Evolutionary conservation across 108 stramenopile species (phyloP), one percentile per base, ranked within the genome.

Genomic region (Discostella stelligeroides): DNA sequence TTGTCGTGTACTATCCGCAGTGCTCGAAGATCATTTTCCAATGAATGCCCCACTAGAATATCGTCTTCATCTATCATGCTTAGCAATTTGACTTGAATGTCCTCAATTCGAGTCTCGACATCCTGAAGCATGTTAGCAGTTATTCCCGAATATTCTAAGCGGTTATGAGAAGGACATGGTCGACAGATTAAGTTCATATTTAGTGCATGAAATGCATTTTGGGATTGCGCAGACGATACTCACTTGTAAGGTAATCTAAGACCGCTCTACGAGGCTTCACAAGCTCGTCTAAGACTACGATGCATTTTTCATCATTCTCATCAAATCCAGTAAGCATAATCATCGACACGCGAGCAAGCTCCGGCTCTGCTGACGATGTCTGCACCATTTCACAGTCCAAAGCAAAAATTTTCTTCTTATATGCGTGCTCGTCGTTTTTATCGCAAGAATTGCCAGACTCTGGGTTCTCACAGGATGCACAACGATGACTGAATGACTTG

Each of bases 361-460:
- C 94, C 34, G 68, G 38, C 12, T 90, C 92, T 25, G 38, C 72
- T 13, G 49, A 37, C 12, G 63, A 75, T 17, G 94, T 97, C 46
- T 72, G 24, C 6, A 95, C 87, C 97, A 97, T 97, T 81, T 97
- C 97, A 76, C 97, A 97, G 72, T 97, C 97, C 27, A 97, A 13
- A 12, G 89, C 92, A 84, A 91, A 90, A 2, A 92, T 67, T 71
- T 84, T 84, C 29, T 65, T 66, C 0, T 60, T 54, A 28, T 24
- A 49, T 55, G 25, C 23, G 43, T 14, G 53, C 13, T n/a, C 39
- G n/a, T 21, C 20, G 10, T 47, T 25, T 41, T 12, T 18, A 55
- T 64, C 41, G 39, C 39, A 12, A 66, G 37, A 56, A 24, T 18
- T 37, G 5, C 8, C 53, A 28, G 56, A 37, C 34, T 18, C 10